A percentile compares a stretch with the other conserved stretches of the same genome.
These are phyloP conservation scores for Didymella pinodella DNA, from an alignment of 2,329 filamentous ascomycete species.

Conservation along the genomic window DNA sequence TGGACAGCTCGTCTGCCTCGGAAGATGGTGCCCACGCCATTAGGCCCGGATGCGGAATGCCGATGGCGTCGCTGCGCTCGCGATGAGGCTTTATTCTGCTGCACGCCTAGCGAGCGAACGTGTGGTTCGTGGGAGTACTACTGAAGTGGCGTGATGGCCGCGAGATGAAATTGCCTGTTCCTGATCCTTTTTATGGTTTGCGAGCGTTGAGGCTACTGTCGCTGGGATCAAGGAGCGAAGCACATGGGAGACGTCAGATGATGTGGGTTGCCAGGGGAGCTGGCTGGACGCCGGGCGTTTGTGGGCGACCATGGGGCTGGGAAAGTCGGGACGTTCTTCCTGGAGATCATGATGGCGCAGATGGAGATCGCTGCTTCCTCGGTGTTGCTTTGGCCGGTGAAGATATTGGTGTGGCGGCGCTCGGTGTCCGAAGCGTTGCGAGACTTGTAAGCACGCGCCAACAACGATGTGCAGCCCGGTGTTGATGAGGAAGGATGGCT, in stretches of 20 bases:
- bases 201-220: slow-evolving; percentile 1
- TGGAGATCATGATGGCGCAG: not conserved
- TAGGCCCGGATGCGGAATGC: not conserved
- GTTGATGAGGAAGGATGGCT: not conserved
- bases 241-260: slow-evolving; percentile 1
- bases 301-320: not conserved
- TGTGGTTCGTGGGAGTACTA: not conserved
- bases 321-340: not conserved
- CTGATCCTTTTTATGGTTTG: not conserved
- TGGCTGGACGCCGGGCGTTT: not conserved
- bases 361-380: not conserved
- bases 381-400: not conserved
- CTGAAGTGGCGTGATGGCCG: not conserved
- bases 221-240: slow-evolving; percentile 7
- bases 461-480: not conserved
- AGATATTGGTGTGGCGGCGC: not conserved
- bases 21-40: not conserved
- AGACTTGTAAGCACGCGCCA: slow-evolving; percentile 2
- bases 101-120: not conserved
- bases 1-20: not conserved
- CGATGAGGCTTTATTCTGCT: not conserved
- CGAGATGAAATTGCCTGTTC: not conserved
- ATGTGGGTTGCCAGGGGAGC: not conserved
- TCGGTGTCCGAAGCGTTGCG: slow-evolving; percentile 15
- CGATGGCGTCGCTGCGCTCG: not conserved